Base-by-base conservation (phyloP, 2,329 filamentous ascomycete species). In the Parastagonospora nodorum region DNA sequence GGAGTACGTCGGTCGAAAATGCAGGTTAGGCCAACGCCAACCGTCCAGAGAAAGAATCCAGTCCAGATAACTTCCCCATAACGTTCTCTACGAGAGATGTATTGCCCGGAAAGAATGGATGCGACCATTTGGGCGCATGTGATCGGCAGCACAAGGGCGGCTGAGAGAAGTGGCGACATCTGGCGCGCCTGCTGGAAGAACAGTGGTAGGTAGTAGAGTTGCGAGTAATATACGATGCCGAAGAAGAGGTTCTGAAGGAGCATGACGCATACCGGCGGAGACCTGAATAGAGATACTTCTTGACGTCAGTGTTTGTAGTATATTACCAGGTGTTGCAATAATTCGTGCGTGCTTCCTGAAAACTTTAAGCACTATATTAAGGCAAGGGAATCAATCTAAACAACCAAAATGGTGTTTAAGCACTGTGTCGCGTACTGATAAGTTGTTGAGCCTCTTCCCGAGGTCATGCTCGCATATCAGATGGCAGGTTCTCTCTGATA, bases 191-290 rank as follows among this genome's bases (percentile, higher is more conserved):
- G 86, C 57, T 87, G 83, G 38, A 84, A 82, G 66, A 84, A 88
- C 0, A 87, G 72, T 1, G 84, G 84, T 5, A 87, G 66, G 58
- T 83, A 87, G 67, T 86, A 87, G 1, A 87, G 69, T 49, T 80
- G 80, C 2, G 79, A 75, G 57, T 86, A 85, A 58, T 85, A 87
- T 1, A 81, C 80, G 11, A 81, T 74, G 5, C 86, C 84, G 16
- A 86, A 78, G 16, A 88, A 69, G 55, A 88, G 81, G 62, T 80
- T 83, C 60, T 88, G 83, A 3, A 78, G 35, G 41, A 88, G 72
- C 53, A 88, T 78, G 7, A 82, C 75, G 16, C 75, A 73, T 7
- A 88, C 75, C 6, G 83, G 77, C 14, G 72, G 71, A 53, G 78
- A 83, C 32, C 73, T 77, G 68, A 86, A 87, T 32, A 87, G 78